Evolutionary conservation across 2,329 filamentous ascomycete genomes (phyloP).

Genomic region (Corynespora cassiicola): DNA sequence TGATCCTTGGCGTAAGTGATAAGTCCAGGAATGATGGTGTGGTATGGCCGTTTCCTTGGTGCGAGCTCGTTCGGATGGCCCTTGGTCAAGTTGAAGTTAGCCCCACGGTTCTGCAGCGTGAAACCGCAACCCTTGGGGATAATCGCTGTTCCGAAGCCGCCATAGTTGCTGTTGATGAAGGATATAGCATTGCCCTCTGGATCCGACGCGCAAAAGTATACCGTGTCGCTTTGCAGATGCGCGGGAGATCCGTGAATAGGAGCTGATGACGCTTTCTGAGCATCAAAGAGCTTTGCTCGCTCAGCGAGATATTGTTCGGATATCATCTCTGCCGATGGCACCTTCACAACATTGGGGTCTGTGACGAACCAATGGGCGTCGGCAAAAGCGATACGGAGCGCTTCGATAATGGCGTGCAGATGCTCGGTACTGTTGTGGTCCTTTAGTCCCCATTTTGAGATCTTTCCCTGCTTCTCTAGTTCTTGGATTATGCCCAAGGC

Average conservation of each 20-base stretch:
- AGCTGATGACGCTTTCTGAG: constrained; percentile 58
- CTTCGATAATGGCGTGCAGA: constrained; percentile 86
- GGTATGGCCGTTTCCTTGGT: constrained; percentile 88
- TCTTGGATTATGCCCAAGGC: constrained; percentile 90
- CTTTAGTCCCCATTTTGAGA: constrained; percentile 70
- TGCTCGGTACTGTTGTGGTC: constrained; percentile 81
- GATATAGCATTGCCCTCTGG: constrained; percentile 85
- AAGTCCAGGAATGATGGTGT: constrained; percentile 95
- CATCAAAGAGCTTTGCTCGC: constrained; percentile 68
- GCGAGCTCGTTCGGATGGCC: constrained; percentile 81
- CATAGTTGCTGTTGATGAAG: constrained; percentile 97
- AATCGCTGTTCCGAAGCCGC: constrained; percentile 85
- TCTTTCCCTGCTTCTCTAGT: constrained; percentile 76
- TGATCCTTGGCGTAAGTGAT: constrained; percentile 79
- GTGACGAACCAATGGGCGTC: constrained; percentile 91
- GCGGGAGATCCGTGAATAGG: constrained; percentile 76
- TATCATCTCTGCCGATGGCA: constrained; percentile 75
- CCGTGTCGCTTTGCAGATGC: constrained; percentile 85
- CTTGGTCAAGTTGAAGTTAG: constrained; percentile 77
- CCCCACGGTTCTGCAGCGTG: constrained; percentile 90
- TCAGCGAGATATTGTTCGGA: constrained; percentile 76
- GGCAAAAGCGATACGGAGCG: constrained; percentile 86
- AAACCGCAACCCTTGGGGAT: constrained; percentile 88
- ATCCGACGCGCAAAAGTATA: constrained; percentile 91
- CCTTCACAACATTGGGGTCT: constrained; percentile 75